Base-by-base conservation (phyloP, 441 rosid species). In the Syzygium malaccense region DNA sequence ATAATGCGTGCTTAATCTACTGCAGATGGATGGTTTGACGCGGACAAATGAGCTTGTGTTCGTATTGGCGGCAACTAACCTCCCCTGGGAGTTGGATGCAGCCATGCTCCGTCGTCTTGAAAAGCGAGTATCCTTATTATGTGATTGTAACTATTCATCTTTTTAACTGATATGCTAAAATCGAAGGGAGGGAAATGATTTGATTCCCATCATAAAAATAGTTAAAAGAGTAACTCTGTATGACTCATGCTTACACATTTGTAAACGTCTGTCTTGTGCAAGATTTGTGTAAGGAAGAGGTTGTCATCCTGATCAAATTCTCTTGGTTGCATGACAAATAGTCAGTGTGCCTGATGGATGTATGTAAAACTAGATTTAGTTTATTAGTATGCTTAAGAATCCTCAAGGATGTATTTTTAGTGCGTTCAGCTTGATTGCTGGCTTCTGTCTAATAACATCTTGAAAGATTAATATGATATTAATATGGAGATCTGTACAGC, bases 1-100 rank as follows among this genome's bases (percentile, higher is more conserved):
- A 13, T 41, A 75, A 75, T 75, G n/a, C 8, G 51, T 75, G 8
- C 51, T 75, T 32, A 75, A 75, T 75, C n/a, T 75, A 41, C 88
- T 93, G 92, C 95, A 98, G 99, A 98, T 98, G 99, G 99, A 98
- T 95, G 99, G 99, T 87, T 92, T 98, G 95, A 94, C 92, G 18
- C 91, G 90, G 89, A 92, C 98, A 9, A 91, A 98, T 49, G 98
- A 98, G 92, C 99, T 98, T 37, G 99, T 98, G 33, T 98, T 97
- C 91, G 98, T 98, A 87, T 92, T 98, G 94, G 99, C 99, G 1
- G 99, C 99, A 25, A 98, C 99, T 48, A 97, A 98, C 91, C 98
- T 98, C 85, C 99, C 99, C 2, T 98, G 99, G 99, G 99, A 98
- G 87, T 91, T 98, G 87, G 99, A 98, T 94, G 98, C 95, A 86